Evolutionary conservation across 208 protist genomes (phyloP), one percentile per base, ranked within the genome.

Genomic region (Angomonas ambiguus): DNA sequence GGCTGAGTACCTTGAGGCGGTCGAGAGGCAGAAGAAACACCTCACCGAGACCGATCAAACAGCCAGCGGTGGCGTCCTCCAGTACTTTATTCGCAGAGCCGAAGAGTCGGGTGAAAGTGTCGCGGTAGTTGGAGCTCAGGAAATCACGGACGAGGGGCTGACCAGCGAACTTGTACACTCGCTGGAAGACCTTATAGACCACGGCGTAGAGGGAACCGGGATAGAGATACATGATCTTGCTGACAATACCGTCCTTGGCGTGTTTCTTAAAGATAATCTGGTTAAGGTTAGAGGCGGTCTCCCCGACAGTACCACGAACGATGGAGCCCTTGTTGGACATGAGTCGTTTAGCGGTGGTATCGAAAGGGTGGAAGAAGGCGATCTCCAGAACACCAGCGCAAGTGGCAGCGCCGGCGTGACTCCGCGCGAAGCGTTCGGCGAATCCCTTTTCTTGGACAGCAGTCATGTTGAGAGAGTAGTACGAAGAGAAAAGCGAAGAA

Each of bases 111-210:
- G 74, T 86, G 67, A 87, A 90, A 49, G 31, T 72, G 30, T 69
- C 25, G 25, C 74, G 65, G 64, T 91, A 35, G 51, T 83, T 60
- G 1, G 28, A 41, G 33, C 63, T 63, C 25, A 95, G 56, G 66
- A 79, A 81, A 61, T 96, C 88, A 38, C 85, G 83, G 56, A 94
- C 85, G 34, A 93, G 42, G 0, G 92, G 92, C 85, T 97, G 92
- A 2, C 90, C 90, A 3, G 88, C 88, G 60, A 97, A 95, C 76
- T 97, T 97, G 83, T 93, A 96, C 27, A 94, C 84, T 20, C 92
- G 85, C 76, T 97, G 92, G 38, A 94, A 81, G 0, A 97, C 84
- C 74, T 97, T 97, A 72, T 97, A 97, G 13, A 83, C 72, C 2
- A 93, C 81, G 25, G 87, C 92, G 70, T 95, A 97, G 38, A 81